phyloP scores from a whole-genome alignment of 345 rosid species.

The Pugionium cornutum region DNA sequence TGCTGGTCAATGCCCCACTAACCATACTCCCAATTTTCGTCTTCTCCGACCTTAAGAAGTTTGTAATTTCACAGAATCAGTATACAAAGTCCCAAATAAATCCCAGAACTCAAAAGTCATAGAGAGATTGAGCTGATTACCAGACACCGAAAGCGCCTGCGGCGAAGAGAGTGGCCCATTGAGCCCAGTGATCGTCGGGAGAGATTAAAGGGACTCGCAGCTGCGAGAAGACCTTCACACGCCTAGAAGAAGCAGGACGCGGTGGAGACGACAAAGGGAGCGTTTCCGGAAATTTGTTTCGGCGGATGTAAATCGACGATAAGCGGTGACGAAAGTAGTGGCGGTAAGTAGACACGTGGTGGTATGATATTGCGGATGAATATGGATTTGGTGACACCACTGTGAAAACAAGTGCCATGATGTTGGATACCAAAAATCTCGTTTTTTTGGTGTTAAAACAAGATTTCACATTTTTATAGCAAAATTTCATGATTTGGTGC shows the following conservation, averaged over 20 bases:
- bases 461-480: too few species aligned
- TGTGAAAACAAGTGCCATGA: conserved; percentile 31
- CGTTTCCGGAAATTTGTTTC: conserved; percentile 19
- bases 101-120: background rate
- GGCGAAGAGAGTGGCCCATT: conserved; percentile 77
- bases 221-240: conserved; percentile 43
- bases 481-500: too few species aligned
- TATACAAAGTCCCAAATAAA: background rate
- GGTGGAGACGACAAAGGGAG: background rate
- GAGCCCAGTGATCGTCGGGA: conserved; percentile 76
- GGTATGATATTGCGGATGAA: conserved; percentile 13
- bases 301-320: conserved; percentile 12
- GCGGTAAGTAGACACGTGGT: conserved; percentile 27
- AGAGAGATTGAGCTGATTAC: conserved; percentile 39
- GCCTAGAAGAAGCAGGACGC: conserved; percentile 24
- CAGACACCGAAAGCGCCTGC: conserved; percentile 87
- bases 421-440: background rate
- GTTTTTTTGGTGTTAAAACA: too few species aligned
- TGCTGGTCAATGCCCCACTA: conserved; percentile 80
- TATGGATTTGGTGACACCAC: conserved; percentile 28
- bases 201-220: conserved; percentile 58
- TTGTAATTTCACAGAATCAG: background rate
- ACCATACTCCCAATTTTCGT: conserved; percentile 71
- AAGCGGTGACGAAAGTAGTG: conserved; percentile 18
- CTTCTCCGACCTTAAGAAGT: conserved; percentile 66